Base-by-base conservation (phyloP, 768 basidiomycete genomes). In the Collybia mongolica region DNA sequence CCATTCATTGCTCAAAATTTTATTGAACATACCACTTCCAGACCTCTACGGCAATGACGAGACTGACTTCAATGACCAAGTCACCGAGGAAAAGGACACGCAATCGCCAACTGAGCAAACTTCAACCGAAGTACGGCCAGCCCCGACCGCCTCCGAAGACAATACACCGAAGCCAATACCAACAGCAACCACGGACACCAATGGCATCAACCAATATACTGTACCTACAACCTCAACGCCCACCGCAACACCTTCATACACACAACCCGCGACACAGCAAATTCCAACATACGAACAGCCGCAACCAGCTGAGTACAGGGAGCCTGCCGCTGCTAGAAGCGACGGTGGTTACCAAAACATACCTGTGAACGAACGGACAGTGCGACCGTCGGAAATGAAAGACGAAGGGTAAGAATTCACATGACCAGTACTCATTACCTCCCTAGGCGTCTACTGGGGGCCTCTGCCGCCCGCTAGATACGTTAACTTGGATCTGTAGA, bases 361-460 rank as follows among this genome's bases (percentile, higher is more conserved):
- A 23, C 67, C 73, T 20, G 68, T 70, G 45, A 74, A 75, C 19
- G 83, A 88, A 63, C 80, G 90, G 39, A 84, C 81, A 28, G 72
- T 93, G 14, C 79, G 90, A 28, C 90, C 90, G 15, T 87, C 87
- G 9, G 93, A 97, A 68, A 93, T 93, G 91, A 93, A 93, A 68
- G 95, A 97, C 60, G 94, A 96, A 89, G 94, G 94, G 95, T 98
- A 82, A 92, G 93, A 81, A 53, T 32, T 60, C 48, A 54, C 60
- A 50, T 61, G 24, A 36, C 70, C 67, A 64, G 52, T 53, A 50
- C 47, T 48, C 35, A 45, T 63, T 67, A 43, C 67, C 53, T 36
- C 35, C 24, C 39, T 41, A 60, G 60, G 56, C 56, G 55, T 54
- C 63, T 64, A 62, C 65, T 67, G 58, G 64, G 65, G 60, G 52